Percentiles rank a stretch among this genome's conserved stretches.
These are phyloP conservation scores for Fusarium graminum DNA, from an alignment of 2,329 filamentous ascomycete species.

Conservation along the genomic window DNA sequence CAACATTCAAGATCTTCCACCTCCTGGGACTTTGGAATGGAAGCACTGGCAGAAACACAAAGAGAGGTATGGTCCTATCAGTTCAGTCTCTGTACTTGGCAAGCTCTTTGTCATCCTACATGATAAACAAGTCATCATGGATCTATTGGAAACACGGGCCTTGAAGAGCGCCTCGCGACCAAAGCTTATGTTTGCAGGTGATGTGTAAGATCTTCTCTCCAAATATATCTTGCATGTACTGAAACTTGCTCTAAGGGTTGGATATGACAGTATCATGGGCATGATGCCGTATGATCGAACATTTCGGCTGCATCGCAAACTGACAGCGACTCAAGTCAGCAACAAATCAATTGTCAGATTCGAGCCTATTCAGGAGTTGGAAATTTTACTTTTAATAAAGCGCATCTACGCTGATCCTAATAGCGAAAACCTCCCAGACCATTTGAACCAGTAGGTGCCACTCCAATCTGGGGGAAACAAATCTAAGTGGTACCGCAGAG, in stretches of 20 bases:
- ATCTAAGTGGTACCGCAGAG: not conserved
- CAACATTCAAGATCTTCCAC: slow-evolving; percentile 62
- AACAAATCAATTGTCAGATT: slow-evolving; percentile 19
- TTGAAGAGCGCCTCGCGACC: slow-evolving; percentile 24
- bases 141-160: slow-evolving; percentile 21
- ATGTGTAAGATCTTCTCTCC: not conserved
- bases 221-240: not conserved
- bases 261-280: slow-evolving; percentile 23
- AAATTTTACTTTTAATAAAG: not conserved
- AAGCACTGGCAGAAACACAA: slow-evolving; percentile 57
- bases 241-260: not conserved
- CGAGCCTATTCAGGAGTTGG: slow-evolving; percentile 8
- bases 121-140: slow-evolving; percentile 51
- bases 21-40: slow-evolving; percentile 51
- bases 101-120: slow-evolving; percentile 57
- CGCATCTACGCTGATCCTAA: not conserved
- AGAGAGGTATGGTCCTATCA: slow-evolving; percentile 53
- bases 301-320: slow-evolving; percentile 22
- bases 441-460: slow-evolving; percentile 11
- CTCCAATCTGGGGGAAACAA: rapidly evolving
- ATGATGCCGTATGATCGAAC: slow-evolving; percentile 25
- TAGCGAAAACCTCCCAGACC: not conserved
- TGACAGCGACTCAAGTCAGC: slow-evolving; percentile 27
- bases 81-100: slow-evolving; percentile 56
- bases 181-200: slow-evolving; percentile 11